Percentiles rank a stretch among this genome's conserved stretches.
Evolutionary conservation across 768 basidiomycete genomes (phyloP).

Genomic region (Amanita rubescens): DNA sequence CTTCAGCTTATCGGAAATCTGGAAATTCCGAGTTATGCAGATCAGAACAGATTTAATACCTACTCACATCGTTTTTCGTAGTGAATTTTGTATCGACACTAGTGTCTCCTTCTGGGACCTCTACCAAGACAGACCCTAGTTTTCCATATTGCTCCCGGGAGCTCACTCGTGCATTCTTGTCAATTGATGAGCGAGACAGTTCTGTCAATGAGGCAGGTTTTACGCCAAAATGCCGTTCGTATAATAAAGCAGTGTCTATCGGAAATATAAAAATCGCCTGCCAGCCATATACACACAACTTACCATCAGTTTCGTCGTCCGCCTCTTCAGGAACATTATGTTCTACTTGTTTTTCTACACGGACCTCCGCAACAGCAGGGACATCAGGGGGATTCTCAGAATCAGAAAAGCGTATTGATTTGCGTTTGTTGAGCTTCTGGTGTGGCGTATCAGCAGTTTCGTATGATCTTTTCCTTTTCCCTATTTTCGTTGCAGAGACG

Average conservation of each 20-base stretch:
- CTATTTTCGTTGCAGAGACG: slow-evolving; percentile 71
- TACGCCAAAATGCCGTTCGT: slow-evolving; percentile 72
- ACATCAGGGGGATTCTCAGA: neutral
- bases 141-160: slow-evolving; percentile 43
- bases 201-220: slow-evolving; percentile 45
- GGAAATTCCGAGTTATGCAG: neutral
- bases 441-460: slow-evolving; percentile 37
- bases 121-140: slow-evolving; percentile 49
- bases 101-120: slow-evolving; percentile 35
- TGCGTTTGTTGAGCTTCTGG: slow-evolving; percentile 68
- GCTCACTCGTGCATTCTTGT: slow-evolving; percentile 50
- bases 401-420: slow-evolving; percentile 30
- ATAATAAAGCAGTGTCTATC: slow-evolving; percentile 32
- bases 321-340: slow-evolving; percentile 16
- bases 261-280: no score
- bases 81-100: slow-evolving; percentile 19
- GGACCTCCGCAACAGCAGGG: neutral
- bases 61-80: slow-evolving; percentile 26
- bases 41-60: neutral
- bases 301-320: slow-evolving; percentile 20
- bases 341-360: slow-evolving; percentile 8
- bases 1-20: slow-evolving; percentile 55
- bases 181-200: slow-evolving; percentile 41
- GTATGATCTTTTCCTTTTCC: slow-evolving; percentile 42
- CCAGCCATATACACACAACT: no score